phyloP scores from a whole-genome alignment of 768 basidiomycete genomes.

The Postia placenta region DNA sequence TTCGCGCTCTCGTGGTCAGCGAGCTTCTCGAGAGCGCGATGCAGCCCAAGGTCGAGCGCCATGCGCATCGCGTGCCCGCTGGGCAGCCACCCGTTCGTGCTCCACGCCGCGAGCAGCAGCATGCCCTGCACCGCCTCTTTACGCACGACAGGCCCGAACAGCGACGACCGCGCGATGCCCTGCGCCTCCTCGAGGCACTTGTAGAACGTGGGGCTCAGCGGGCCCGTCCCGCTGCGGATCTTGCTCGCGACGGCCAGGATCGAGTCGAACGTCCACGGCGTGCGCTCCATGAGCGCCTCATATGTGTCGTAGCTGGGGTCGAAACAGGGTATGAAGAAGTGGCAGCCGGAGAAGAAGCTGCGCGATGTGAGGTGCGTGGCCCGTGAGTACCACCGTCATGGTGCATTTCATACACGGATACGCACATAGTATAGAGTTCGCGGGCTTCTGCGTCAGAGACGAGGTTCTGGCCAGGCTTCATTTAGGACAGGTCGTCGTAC shows the following conservation, averaged over 20 bases:
- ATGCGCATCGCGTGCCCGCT: slow-evolving; percentile 95
- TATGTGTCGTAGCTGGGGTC: slow-evolving; percentile 91
- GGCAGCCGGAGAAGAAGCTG: slow-evolving; percentile 95
- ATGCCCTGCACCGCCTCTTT: slow-evolving; percentile 92
- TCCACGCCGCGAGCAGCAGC: slow-evolving; percentile 75
- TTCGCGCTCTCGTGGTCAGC: slow-evolving; percentile 60
- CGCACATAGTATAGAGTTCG: slow-evolving; percentile 87
- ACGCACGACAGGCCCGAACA: slow-evolving; percentile 89
- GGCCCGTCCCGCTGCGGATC: slow-evolving; percentile 86
- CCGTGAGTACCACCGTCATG: slow-evolving; percentile 9
- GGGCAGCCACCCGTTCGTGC: slow-evolving; percentile 91
- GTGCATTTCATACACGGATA: slow-evolving; percentile 39
- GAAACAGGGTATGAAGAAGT: slow-evolving; percentile 94
- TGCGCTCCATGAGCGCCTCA: slow-evolving; percentile 86
- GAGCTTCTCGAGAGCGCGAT: slow-evolving; percentile 88
- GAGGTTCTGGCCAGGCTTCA: slow-evolving; percentile 85
- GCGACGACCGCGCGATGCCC: slow-evolving; percentile 87
- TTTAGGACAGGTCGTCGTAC: background rate
- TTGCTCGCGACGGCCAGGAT: slow-evolving; percentile 90
- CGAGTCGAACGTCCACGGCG: slow-evolving; percentile 94
- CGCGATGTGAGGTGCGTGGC: slow-evolving; percentile 8
- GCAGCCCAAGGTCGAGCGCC: slow-evolving; percentile 90
- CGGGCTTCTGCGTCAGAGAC: slow-evolving; percentile 83
- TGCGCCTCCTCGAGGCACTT: slow-evolving; percentile 92
- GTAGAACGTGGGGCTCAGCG: slow-evolving; percentile 81